Conservation (phyloP, 108 stramenopile species). For the Hondaea fermentalgiana region DNA sequence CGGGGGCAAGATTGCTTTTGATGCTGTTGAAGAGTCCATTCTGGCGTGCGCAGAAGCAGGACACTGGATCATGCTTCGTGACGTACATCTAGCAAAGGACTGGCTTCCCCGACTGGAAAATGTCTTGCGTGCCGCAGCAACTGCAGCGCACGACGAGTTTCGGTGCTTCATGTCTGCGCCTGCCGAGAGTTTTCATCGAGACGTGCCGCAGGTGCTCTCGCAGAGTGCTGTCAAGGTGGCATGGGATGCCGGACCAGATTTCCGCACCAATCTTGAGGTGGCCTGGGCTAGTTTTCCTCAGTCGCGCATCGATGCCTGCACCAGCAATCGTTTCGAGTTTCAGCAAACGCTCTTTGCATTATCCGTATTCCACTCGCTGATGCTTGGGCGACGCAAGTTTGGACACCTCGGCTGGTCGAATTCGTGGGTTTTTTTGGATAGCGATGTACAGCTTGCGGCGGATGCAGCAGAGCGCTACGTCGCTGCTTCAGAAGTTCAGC, state of each 20-base stretch:
- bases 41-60: slow-evolving; percentile 56
- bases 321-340: slow-evolving; percentile 54
- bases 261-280: slow-evolving; percentile 59
- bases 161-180: slow-evolving; percentile 72
- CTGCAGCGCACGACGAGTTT: slow-evolving; percentile 58
- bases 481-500: background rate
- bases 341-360: slow-evolving; percentile 67
- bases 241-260: slow-evolving; percentile 69
- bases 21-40: slow-evolving; percentile 53
- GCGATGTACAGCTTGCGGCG: slow-evolving; percentile 59
- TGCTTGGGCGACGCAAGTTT: slow-evolving; percentile 64
- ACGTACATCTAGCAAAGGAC: slow-evolving; percentile 67
- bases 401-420: slow-evolving; percentile 69
- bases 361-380: slow-evolving; percentile 72
- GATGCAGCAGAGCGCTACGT: slow-evolving; percentile 59
- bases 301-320: slow-evolving; percentile 43
- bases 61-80: slow-evolving; percentile 76
- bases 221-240: slow-evolving; percentile 66
- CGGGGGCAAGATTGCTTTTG: slow-evolving; percentile 24
- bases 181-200: slow-evolving; percentile 53
- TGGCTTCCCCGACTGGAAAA: slow-evolving; percentile 68
- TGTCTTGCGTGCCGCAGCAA: slow-evolving; percentile 58
- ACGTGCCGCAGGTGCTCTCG: slow-evolving; percentile 70
- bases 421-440: slow-evolving; percentile 65
- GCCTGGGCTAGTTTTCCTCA: slow-evolving; percentile 64